Evolutionary conservation across 2,329 filamentous ascomycete species (phyloP).

Genomic region (Fusarium sp.): DNA sequence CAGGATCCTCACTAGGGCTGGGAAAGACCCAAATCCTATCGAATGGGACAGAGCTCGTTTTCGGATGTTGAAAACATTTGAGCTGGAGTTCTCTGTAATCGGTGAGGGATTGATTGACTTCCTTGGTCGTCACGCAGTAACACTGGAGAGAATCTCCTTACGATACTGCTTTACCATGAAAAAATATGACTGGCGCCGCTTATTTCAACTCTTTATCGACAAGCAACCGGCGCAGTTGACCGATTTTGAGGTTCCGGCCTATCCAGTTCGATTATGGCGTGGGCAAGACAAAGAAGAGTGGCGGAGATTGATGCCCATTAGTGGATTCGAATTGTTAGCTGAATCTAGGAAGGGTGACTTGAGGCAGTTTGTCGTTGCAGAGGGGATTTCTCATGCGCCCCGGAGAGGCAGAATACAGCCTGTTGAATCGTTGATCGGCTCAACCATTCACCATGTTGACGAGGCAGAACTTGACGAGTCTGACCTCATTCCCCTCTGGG

Average conservation of each 20-base stretch:
- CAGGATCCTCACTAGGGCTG: too few relatives aligned
- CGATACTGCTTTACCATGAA: neutral
- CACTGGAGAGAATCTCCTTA: neutral
- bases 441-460: neutral
- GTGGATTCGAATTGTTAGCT: neutral
- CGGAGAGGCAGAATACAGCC: neutral
- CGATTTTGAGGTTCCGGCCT: neutral
- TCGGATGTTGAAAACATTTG: neutral
- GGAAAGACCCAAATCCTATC: neutral
- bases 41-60: too few relatives aligned
- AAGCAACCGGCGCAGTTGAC: neutral
- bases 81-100: neutral
- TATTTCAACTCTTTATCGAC: neutral
- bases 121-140: neutral
- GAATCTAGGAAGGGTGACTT: neutral
- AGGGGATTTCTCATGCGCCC: fast-evolving
- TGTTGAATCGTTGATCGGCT: neutral
- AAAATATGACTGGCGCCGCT: neutral
- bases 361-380: neutral
- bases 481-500: neutral
- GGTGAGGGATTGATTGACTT: neutral
- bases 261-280: neutral
- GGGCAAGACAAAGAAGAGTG: neutral
- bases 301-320: neutral
- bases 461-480: neutral